Percentiles rank a stretch among this genome's conserved stretches.
Conservation (phyloP, 106 monocot species). For the Amphibolis antarctica region DNA sequence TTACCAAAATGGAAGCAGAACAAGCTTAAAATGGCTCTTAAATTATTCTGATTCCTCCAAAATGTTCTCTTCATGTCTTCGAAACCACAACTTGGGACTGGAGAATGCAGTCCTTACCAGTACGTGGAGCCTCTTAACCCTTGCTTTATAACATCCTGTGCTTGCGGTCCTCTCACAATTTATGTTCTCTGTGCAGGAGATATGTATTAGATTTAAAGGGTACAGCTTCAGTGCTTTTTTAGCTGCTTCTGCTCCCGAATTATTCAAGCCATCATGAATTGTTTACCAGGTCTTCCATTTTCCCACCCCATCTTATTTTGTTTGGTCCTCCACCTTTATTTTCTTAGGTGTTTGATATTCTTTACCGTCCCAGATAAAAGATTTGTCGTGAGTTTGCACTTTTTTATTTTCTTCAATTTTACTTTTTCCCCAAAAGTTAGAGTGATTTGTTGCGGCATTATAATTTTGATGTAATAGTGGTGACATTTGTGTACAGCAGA, state of each 20-base stretch:
- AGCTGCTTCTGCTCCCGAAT: constrained; percentile 26
- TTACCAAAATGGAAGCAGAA: constrained; percentile 89
- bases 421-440: neutral
- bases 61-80: neutral
- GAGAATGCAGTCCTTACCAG: constrained; percentile 1
- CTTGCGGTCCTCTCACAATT: neutral
- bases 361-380: constrained; percentile 5
- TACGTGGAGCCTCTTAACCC: neutral
- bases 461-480: constrained; percentile 4
- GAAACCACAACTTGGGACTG: neutral
- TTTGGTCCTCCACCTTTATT: neutral
- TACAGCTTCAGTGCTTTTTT: constrained; percentile 23
- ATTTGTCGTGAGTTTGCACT: constrained; percentile 24
- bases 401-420: constrained; percentile 10
- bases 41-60: constrained; percentile 31
- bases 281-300: constrained; percentile 10
- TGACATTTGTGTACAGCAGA: constrained; percentile 6
- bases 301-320: neutral
- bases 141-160: too few species aligned
- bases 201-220: constrained; percentile 5
- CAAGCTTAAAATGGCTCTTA: constrained; percentile 54
- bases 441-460: constrained; percentile 1
- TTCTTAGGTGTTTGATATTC: constrained; percentile 22
- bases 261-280: neutral
- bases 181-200: neutral